A percentile compares a stretch with the other conserved stretches of the same genome.
These are phyloP conservation scores for Bocquillonia castaneifolia DNA, from an alignment of 441 rosid species.

Conservation along the genomic window DNA sequence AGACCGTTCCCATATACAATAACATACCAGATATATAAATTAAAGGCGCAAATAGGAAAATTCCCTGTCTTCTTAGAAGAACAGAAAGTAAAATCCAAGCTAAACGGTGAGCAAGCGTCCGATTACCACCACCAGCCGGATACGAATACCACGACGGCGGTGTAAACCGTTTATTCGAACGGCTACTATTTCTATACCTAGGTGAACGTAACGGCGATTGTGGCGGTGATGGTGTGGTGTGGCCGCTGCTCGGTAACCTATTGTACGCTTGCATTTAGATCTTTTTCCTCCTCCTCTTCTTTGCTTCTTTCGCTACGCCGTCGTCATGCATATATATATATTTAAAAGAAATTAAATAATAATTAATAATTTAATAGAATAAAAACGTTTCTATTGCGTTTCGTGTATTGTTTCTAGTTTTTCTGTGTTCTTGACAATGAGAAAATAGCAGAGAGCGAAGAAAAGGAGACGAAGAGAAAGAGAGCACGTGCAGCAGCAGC, in stretches of 20 bases:
- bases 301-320: slow-evolving; percentile 21
- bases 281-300: neutral
- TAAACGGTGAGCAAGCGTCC: slow-evolving; percentile 66
- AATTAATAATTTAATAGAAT: no score
- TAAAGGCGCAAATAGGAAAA: slow-evolving; percentile 81
- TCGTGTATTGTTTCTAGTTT: neutral
- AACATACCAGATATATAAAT: slow-evolving; percentile 88
- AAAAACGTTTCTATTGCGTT: neutral
- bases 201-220: slow-evolving; percentile 91
- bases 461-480: neutral
- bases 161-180: slow-evolving; percentile 56
- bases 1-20: slow-evolving; percentile 81
- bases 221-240: slow-evolving; percentile 86
- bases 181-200: slow-evolving; percentile 54
- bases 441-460: slow-evolving; percentile 1
- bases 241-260: slow-evolving; percentile 84
- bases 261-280: slow-evolving; percentile 73
- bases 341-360: no score
- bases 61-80: slow-evolving; percentile 88
- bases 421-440: neutral
- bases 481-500: slow-evolving; percentile 26
- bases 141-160: slow-evolving; percentile 33
- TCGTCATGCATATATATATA: slow-evolving; percentile 6
- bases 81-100: slow-evolving; percentile 77
- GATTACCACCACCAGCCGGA: slow-evolving; percentile 13